Percentiles rank a stretch among this genome's conserved stretches.
Conservation (phyloP, 2,329 filamentous ascomycete species). For the Aspergillus pseudonomiae region DNA sequence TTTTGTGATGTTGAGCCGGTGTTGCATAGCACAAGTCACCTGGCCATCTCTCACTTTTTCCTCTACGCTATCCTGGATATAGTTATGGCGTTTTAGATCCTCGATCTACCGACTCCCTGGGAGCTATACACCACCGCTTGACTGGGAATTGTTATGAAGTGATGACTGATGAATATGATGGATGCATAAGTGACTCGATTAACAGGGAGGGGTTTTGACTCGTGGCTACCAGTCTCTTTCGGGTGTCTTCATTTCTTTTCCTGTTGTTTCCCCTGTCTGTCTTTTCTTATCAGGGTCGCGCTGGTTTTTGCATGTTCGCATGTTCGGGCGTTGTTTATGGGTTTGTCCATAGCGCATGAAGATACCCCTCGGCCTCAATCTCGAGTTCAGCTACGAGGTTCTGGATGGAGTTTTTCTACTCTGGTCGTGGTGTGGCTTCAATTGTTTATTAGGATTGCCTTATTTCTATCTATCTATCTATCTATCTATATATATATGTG, state of each 20-base stretch:
- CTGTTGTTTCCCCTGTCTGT: constrained; percentile 8
- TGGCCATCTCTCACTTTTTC: constrained; percentile 15
- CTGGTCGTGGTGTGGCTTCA: constrained; percentile 29
- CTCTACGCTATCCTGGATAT: constrained; percentile 18
- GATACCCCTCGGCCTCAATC: constrained; percentile 37
- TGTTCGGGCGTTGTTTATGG: constrained; percentile 32
- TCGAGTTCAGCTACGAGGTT: constrained; percentile 26
- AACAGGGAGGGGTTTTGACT: constrained; percentile 22
- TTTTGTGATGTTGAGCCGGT: constrained; percentile 16
- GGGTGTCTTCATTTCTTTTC: constrained; percentile 10
- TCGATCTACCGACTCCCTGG: constrained; percentile 19
- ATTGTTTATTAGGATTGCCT: constrained; percentile 17
- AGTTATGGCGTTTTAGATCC: constrained; percentile 22
- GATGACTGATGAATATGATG: constrained; percentile 42
- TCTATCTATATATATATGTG: constrained; percentile 4
- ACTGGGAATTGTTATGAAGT: constrained; percentile 35
- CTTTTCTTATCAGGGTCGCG: constrained; percentile 2
- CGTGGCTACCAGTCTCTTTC: constrained; percentile 20
- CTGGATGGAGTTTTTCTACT: constrained; percentile 27
- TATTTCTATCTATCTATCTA: constrained; percentile 21
- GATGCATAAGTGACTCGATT: constrained; percentile 35
- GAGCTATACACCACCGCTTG: constrained; percentile 18
- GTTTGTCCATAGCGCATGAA: constrained; percentile 38
- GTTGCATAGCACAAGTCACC: constrained; percentile 22
- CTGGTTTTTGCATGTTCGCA: constrained; percentile 24